Percentiles rank a stretch among this genome's conserved stretches.
Conservation (phyloP, 257 asterid genomes). For the Cynanchum wilfordii region DNA sequence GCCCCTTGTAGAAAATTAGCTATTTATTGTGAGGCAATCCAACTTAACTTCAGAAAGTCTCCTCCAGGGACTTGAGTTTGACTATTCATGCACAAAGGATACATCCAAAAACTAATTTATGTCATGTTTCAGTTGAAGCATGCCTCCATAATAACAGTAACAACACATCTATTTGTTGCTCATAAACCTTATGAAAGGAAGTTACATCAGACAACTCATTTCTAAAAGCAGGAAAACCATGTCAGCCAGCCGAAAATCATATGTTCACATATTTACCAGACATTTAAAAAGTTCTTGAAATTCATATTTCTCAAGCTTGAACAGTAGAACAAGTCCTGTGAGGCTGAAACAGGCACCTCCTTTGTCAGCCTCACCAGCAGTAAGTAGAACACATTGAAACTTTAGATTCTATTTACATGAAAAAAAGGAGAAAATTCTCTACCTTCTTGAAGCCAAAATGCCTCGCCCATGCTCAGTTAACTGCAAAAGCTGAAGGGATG, state of each 20-base stretch:
- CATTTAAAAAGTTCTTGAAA: not conserved
- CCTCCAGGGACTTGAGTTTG: not conserved
- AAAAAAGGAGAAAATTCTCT: conserved; percentile 16
- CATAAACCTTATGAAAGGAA: not conserved
- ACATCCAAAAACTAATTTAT: not conserved
- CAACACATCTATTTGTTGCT: not conserved
- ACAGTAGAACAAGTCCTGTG: not conserved
- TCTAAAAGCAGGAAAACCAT: not conserved
- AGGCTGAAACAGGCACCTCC: not conserved
- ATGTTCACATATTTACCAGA: not conserved
- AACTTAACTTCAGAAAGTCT: not conserved
- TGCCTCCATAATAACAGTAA: not conserved
- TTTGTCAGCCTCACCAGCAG: not conserved
- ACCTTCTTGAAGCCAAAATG: conserved; percentile 90
- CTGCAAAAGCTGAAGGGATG: conserved; percentile 97
- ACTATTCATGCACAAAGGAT: not conserved
- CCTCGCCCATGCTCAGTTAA: conserved; percentile 95
- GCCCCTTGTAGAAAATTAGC: not conserved
- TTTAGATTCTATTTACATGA: not conserved
- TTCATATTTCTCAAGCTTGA: not conserved
- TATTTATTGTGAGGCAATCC: not conserved
- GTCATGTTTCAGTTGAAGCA: not conserved
- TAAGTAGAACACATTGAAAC: not conserved
- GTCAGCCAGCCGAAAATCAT: not conserved
- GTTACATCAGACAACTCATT: not conserved